Evolutionary conservation across 2,329 filamentous ascomycete species (phyloP).

Genomic region (Aschersonia sp.): DNA sequence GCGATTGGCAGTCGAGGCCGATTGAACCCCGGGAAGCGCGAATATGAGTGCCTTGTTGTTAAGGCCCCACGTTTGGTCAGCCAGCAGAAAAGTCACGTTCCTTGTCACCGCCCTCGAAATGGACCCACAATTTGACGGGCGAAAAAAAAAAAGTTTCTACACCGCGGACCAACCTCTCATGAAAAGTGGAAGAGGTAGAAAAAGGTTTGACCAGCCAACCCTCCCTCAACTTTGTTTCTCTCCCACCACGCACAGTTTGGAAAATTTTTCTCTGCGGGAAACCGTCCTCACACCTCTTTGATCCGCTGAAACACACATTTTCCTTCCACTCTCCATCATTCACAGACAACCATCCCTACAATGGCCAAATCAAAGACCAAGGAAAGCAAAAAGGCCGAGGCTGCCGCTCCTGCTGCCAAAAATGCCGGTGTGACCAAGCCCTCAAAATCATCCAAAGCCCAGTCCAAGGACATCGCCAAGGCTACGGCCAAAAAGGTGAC

Average conservation of each 20-base stretch:
- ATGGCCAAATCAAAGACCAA: conserved; percentile 56
- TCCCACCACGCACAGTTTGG: background rate
- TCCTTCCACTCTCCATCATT: background rate
- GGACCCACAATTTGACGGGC: conserved; percentile 19
- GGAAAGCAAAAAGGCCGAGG: conserved; percentile 36
- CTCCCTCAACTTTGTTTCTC: conserved; percentile 1
- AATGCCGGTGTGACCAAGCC: conserved; percentile 53
- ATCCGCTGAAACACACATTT: background rate
- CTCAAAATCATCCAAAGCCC: conserved; percentile 47
- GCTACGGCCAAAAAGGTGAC: background rate
- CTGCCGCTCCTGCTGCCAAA: conserved; percentile 42
- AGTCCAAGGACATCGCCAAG: conserved; percentile 55
- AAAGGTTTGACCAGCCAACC: conserved; percentile 1
- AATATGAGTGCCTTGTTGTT: conserved; percentile 3
- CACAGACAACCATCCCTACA: conserved; percentile 4
- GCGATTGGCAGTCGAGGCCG: too few relatives aligned
- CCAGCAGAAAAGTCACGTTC: background rate
- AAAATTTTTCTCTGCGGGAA: background rate
- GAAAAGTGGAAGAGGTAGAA: conserved; percentile 8
- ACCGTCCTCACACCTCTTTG: background rate
- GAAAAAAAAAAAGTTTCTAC: conserved; percentile 15
- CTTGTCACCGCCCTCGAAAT: conserved; percentile 18
- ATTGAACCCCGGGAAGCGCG: too few relatives aligned
- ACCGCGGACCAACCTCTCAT: conserved; percentile 9
- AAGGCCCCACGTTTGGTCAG: too few relatives aligned